Percentiles rank a stretch among this genome's conserved stretches.
Conservation (phyloP, 2,329 filamentous ascomycete species). For the Hirsutella rhossiliensis region DNA sequence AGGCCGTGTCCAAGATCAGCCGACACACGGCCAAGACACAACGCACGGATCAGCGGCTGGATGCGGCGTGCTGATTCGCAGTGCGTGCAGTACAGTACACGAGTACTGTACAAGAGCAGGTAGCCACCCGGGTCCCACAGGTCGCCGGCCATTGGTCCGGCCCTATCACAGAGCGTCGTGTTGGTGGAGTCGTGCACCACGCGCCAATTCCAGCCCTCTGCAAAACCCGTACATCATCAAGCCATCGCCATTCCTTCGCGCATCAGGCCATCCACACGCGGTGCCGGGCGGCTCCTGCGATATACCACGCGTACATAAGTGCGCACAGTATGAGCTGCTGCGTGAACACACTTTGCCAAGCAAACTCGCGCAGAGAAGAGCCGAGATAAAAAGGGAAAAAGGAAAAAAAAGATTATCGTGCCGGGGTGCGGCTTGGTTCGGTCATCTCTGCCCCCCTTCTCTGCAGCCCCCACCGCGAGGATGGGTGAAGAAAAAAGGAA, state of each 20-base stretch:
- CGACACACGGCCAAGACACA: not conserved
- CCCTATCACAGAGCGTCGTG: not conserved
- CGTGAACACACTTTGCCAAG: not conserved
- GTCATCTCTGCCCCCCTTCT: not conserved
- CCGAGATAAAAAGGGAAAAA: not conserved
- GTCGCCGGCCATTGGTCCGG: not conserved
- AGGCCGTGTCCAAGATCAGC: not conserved
- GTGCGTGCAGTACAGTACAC: not conserved
- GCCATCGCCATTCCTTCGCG: conserved; percentile 1
- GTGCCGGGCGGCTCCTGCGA: not conserved
- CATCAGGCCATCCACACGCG: not conserved
- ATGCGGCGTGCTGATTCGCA: not conserved
- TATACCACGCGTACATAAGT: not conserved
- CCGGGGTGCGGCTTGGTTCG: not conserved
- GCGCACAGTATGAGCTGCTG: not conserved
- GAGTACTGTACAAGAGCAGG: not conserved
- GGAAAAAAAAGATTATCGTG: not conserved
- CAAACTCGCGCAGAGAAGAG: not conserved
- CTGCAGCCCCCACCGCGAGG: not conserved
- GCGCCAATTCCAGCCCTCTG: conserved; percentile 3
- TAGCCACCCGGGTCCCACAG: not conserved
- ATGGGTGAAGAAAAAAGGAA: not conserved
- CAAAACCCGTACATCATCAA: not conserved
- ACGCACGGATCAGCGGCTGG: not conserved
- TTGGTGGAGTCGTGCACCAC: not conserved